Percentiles rank a stretch among this genome's conserved stretches.
Evolutionary conservation across 2,329 filamentous ascomycete species (phyloP).

Genomic region (Dothistroma pini): DNA sequence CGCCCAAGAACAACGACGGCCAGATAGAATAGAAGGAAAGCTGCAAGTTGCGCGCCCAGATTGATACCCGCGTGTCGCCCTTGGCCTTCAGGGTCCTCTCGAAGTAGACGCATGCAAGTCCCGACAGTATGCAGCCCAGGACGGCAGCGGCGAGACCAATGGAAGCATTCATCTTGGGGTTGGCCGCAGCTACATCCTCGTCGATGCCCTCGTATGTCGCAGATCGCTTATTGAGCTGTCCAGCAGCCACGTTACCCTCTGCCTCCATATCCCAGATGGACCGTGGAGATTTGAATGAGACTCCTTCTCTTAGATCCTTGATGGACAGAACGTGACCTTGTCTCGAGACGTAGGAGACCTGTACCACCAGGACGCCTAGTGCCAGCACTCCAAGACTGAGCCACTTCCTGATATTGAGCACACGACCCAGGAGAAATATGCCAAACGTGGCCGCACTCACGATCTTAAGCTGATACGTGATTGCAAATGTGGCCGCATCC

Average conservation of each 20-base stretch:
- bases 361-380: slow-evolving; percentile 78
- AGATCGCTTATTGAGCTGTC: slow-evolving; percentile 62
- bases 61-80: slow-evolving; percentile 61
- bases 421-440: slow-evolving; percentile 68
- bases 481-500: slow-evolving; percentile 88
- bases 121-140: slow-evolving; percentile 73
- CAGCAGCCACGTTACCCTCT: slow-evolving; percentile 50
- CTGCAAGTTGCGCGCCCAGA: slow-evolving; percentile 95
- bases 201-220: slow-evolving; percentile 89
- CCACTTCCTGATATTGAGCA: slow-evolving; percentile 73
- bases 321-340: slow-evolving; percentile 54
- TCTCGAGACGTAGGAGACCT: slow-evolving; percentile 62
- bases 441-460: slow-evolving; percentile 86
- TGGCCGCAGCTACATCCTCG: slow-evolving; percentile 52
- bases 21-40: slow-evolving; percentile 92
- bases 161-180: slow-evolving; percentile 67
- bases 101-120: slow-evolving; percentile 80
- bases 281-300: slow-evolving; percentile 64
- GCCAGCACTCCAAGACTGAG: slow-evolving; percentile 73
- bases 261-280: slow-evolving; percentile 74
- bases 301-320: slow-evolving; percentile 59
- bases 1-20: slow-evolving; percentile 79
- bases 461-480: slow-evolving; percentile 92
- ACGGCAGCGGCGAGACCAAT: slow-evolving; percentile 77
- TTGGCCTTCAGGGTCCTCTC: slow-evolving; percentile 86